Conservation (phyloP, 2,329 filamentous ascomycete species). For the Diaporthe citriasiana region DNA sequence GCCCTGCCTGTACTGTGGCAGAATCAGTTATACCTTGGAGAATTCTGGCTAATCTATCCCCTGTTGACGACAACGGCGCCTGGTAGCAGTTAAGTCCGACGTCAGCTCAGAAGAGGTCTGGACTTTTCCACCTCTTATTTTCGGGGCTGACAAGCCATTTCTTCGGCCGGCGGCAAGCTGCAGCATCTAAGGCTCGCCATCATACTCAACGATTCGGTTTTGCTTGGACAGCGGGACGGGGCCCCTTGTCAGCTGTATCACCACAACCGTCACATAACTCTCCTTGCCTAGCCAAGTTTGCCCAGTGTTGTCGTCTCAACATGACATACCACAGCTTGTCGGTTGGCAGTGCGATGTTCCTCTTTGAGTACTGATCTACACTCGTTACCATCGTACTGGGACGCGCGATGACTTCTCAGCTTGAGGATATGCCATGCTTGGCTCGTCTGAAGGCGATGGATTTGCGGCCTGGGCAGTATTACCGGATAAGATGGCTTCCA, state of each 20-base stretch:
- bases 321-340: neutral
- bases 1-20: too few relatives aligned
- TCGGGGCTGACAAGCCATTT: neutral
- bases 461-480: neutral
- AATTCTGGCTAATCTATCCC: too few relatives aligned
- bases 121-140: slow-evolving; percentile 17
- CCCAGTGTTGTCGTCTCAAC: slow-evolving; percentile 21
- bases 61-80: too few relatives aligned
- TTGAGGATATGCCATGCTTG: neutral
- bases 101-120: slow-evolving; percentile 8
- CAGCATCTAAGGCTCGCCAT: neutral
- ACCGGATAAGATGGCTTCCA: neutral
- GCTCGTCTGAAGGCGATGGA: neutral
- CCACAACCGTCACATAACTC: slow-evolving; percentile 5
- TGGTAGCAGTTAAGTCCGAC: slow-evolving; percentile 1
- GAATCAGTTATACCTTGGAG: too few relatives aligned
- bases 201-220: neutral
- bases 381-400: slow-evolving; percentile 22
- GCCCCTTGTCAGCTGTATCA: slow-evolving; percentile 14
- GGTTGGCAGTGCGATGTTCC: neutral
- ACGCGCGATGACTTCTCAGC: neutral
- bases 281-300: slow-evolving; percentile 1
- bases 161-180: slow-evolving; percentile 20
- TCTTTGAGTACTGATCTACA: neutral
- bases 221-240: neutral